A percentile compares a stretch with the other conserved stretches of the same genome.
Evolutionary conservation across 805 yeast species (phyloP).

Genomic region (Zygoascus ofunaensis): DNA sequence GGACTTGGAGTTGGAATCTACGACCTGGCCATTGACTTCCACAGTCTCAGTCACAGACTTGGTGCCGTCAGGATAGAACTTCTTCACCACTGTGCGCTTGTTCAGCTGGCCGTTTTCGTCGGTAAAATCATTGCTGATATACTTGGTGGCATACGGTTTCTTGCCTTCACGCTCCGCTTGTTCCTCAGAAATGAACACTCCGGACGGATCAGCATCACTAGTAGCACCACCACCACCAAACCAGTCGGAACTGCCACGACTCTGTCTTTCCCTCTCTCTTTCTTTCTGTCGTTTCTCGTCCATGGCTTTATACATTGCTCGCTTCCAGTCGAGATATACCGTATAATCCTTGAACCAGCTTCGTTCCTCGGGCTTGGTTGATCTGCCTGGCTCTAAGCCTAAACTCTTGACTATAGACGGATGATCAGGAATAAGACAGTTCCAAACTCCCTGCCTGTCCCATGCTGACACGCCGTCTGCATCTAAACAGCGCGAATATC

Average conservation of each 20-base stretch:
- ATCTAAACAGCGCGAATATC: conserved; percentile 55
- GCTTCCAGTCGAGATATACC: conserved; percentile 58
- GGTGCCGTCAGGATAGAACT: conserved; percentile 28
- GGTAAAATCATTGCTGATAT: conserved; percentile 19
- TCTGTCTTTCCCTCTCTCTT: conserved; percentile 1
- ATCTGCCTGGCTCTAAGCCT: neutral
- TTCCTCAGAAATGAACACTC: conserved; percentile 14
- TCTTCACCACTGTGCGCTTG: conserved; percentile 18
- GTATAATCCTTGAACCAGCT: conserved; percentile 55
- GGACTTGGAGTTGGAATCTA: neutral
- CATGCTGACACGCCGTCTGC: conserved; percentile 66
- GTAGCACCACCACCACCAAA: neutral
- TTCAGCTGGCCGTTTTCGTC: conserved; percentile 26
- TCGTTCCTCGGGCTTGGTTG: conserved; percentile 19
- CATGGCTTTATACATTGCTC: conserved; percentile 33
- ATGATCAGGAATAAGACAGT: conserved; percentile 65
- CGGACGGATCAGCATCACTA: neutral
- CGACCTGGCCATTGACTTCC: conserved; percentile 7
- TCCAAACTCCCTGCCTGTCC: conserved; percentile 83
- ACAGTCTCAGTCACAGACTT: conserved; percentile 22
- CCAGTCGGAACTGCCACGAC: neutral
- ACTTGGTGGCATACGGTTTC: conserved; percentile 20
- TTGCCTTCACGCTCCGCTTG: conserved; percentile 25
- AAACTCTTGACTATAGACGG: neutral
- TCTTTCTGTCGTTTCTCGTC: conserved; percentile 7